A percentile compares a stretch with the other conserved stretches of the same genome.
Conservation (phyloP, 2,329 filamentous ascomycete species). For the Exophiala calicioides region DNA sequence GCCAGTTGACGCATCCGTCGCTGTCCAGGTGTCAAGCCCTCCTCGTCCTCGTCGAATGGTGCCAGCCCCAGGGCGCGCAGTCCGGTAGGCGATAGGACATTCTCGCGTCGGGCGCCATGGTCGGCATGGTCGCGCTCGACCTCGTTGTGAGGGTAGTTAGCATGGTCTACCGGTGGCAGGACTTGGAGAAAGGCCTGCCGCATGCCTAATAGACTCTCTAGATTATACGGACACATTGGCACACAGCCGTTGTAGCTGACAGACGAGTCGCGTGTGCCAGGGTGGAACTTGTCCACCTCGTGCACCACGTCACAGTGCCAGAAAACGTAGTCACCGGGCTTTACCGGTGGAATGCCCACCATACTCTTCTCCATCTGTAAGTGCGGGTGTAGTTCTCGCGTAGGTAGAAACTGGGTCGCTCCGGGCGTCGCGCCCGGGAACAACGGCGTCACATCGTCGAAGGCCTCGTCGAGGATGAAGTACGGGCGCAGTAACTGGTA, state of each 20-base stretch:
- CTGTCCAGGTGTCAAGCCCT: conserved; percentile 26
- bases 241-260: conserved; percentile 32
- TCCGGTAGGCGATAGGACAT: conserved; percentile 25
- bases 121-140: conserved; percentile 23
- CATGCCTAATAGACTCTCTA: conserved; percentile 22
- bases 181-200: conserved; percentile 21
- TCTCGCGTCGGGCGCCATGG: conserved; percentile 22
- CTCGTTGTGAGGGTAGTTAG: conserved; percentile 7
- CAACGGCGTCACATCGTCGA: conserved; percentile 26
- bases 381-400: conserved; percentile 24
- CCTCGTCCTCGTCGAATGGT: conserved; percentile 28
- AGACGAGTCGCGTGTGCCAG: conserved; percentile 29
- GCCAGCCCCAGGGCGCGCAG: conserved; percentile 25
- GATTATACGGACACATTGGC: conserved; percentile 29
- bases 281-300: conserved; percentile 29
- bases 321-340: conserved; percentile 33
- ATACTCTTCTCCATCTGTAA: conserved; percentile 25
- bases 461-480: conserved; percentile 25
- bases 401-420: conserved; percentile 27
- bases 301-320: conserved; percentile 34
- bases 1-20: conserved; percentile 23
- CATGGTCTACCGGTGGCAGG: conserved; percentile 24
- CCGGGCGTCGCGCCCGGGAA: conserved; percentile 30
- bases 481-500: conserved; percentile 31
- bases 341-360: conserved; percentile 29